Evolutionary conservation across 108 stramenopile genomes (phyloP).

Genomic region (Skeletonema marinoi): DNA sequence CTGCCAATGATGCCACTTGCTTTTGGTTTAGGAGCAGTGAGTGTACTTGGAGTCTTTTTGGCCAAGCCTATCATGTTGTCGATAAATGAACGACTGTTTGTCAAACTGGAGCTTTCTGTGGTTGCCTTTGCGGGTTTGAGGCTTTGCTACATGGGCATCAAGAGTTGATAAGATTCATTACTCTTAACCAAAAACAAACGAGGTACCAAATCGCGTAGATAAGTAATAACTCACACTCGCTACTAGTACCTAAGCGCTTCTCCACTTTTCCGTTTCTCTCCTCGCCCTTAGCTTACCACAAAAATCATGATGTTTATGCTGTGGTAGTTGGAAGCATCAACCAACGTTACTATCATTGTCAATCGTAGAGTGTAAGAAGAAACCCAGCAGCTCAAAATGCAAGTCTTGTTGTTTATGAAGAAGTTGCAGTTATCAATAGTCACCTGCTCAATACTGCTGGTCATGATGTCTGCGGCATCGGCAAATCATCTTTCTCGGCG

Average conservation of each 20-base stretch:
- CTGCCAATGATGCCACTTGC: constrained; percentile 49
- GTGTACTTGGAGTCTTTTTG: constrained; percentile 47
- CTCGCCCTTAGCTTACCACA: no score
- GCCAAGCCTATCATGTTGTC: constrained; percentile 64
- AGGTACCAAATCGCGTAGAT: no score
- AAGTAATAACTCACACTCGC: no score
- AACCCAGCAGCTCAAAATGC: neutral
- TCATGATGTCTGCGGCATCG: neutral
- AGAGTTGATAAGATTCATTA: neutral
- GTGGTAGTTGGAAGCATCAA: no score
- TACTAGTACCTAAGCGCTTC: no score
- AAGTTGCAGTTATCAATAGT: neutral
- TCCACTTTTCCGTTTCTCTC: no score
- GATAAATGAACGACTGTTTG: constrained; percentile 55
- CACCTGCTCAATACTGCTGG: neutral
- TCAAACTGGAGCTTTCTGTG: constrained; percentile 49
- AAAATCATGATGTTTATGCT: no score
- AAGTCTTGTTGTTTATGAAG: neutral
- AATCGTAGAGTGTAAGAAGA: no score
- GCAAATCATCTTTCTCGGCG: neutral
- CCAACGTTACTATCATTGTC: no score
- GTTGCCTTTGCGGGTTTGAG: constrained; percentile 59
- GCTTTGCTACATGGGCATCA: constrained; percentile 51
- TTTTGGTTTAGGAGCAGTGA: constrained; percentile 34
- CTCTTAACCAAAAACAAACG: no score